Base-by-base conservation (phyloP, 371 early-diverging fungal species). In the Gilbertella persicaria region DNA sequence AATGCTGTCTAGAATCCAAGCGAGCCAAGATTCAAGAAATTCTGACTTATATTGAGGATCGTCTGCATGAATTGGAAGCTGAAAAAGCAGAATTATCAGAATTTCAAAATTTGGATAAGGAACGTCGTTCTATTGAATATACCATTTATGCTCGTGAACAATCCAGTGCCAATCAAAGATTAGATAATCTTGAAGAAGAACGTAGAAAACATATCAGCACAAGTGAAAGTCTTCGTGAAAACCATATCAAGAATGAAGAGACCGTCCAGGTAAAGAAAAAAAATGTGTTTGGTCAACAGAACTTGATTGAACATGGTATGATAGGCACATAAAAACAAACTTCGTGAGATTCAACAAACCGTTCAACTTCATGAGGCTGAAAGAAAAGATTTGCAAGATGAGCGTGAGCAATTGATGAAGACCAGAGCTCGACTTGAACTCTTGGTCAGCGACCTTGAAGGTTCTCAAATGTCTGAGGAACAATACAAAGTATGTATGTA, bases 21-120 rank as follows among this genome's bases (percentile, higher is more conserved):
- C 85, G 91, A 20, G 57, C 72, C 6, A 98, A 98, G 75, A 99
- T 99, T 50, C 82, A 88, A 13, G 94, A 94, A 56, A 85, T 96
- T 17, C 61, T 99, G 33, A 75, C 80, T 0, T 90, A 88, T 54
- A 95, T 99, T 46, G 85, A 98, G 36, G 94, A 95, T 51, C 83
- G 97, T 36, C 69, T 97, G 42, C 69, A 66, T 13, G 96, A 96
- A 65, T 82, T 98, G 17, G 95, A 99, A 58, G 83, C 89, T 20
- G 99, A 98, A 67, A 97, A 97, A 58, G 87, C 89, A 23, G 96
- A 98, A 64, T 66, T 99, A 38, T 83, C 86, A 45, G 75, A 92
- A 59, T 97, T 83, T 65, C 92, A 95, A 50, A 82, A 88, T 3
- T 67, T 88, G 49, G 98, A 99, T 59, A 79, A 85, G 30, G 91